These are phyloP conservation scores for Asterella californica DNA, from an alignment of 225 moss, liverwort and hornwort genomes.

Conservation along the genomic window DNA sequence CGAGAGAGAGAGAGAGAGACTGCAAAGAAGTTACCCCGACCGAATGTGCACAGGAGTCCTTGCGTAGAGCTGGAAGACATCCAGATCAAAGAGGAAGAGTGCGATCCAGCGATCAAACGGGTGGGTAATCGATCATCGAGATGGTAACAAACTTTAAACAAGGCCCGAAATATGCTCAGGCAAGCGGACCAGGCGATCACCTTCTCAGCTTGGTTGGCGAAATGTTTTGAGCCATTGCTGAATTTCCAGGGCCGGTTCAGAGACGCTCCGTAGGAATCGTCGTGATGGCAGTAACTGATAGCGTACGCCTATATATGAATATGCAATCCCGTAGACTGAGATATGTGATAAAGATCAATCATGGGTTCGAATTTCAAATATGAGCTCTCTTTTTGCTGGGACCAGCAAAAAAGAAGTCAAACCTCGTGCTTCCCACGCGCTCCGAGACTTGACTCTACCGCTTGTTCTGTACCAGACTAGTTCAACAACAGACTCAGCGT, in stretches of 20 bases:
- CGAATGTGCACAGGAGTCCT: not conserved
- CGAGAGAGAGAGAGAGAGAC: too few relatives aligned
- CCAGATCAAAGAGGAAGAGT: not conserved
- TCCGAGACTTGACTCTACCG: not conserved
- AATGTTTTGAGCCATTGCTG: not conserved
- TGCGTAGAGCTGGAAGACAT: not conserved
- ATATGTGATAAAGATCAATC: not conserved
- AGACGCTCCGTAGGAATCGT: too few relatives aligned
- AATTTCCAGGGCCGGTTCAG: not conserved
- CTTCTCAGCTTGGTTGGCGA: not conserved
- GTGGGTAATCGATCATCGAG: too few relatives aligned
- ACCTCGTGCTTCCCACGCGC: not conserved
- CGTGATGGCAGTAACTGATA: too few relatives aligned
- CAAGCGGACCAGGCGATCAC: not conserved
- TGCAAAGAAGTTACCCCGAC: not conserved
- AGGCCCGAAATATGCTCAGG: too few relatives aligned
- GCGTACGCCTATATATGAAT: not conserved
- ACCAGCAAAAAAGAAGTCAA: not conserved
- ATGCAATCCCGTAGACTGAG: not conserved
- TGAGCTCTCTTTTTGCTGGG: not conserved
- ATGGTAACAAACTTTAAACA: too few relatives aligned
- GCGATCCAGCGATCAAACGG: not conserved
- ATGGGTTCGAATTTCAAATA: not conserved
- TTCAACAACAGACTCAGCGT: not conserved
- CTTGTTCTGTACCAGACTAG: not conserved